Conservation (phyloP, 73 alveolate genomes). For the Paramecium sexaurelia region DNA sequence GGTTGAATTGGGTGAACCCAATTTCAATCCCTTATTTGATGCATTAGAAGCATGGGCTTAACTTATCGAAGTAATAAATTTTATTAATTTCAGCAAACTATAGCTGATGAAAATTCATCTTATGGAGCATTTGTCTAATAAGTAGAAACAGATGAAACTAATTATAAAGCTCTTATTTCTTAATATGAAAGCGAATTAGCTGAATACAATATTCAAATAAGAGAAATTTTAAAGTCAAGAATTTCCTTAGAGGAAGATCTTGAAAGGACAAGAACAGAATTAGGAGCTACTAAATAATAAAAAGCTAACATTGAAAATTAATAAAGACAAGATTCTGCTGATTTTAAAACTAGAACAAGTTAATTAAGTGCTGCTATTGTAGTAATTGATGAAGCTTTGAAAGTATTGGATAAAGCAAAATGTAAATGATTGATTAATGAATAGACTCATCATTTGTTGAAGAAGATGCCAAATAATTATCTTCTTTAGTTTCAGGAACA, state of each 20-base stretch:
- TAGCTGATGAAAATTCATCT: slow-evolving; percentile 45
- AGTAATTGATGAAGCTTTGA: slow-evolving; percentile 26
- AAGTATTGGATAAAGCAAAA: slow-evolving; percentile 36
- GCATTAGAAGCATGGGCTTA: slow-evolving; percentile 42
- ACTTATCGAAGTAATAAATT: neutral
- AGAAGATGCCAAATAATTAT: slow-evolving; percentile 12
- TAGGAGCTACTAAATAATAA: neutral
- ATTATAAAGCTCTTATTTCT: neutral
- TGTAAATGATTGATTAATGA: neutral
- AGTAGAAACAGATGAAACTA: neutral
- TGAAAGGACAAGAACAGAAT: slow-evolving; percentile 26
- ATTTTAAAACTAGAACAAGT: slow-evolving; percentile 15
- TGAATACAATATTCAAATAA: slow-evolving; percentile 26
- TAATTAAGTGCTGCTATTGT: slow-evolving; percentile 40
- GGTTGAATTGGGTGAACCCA: neutral
- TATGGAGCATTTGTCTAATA: neutral
- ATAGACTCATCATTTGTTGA: slow-evolving; percentile 44
- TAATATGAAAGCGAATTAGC: slow-evolving; percentile 4
- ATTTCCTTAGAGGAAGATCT: neutral
- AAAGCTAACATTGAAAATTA: neutral
- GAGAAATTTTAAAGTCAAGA: slow-evolving; percentile 46
- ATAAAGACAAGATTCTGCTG: neutral
- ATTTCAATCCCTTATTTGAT: slow-evolving; percentile 46
- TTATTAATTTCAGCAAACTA: neutral
- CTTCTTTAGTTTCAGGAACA: slow-evolving; percentile 4